Evolutionary conservation across 192 early-diverging fungal species (phyloP).

Genomic region (Entomortierella lignicola): DNA sequence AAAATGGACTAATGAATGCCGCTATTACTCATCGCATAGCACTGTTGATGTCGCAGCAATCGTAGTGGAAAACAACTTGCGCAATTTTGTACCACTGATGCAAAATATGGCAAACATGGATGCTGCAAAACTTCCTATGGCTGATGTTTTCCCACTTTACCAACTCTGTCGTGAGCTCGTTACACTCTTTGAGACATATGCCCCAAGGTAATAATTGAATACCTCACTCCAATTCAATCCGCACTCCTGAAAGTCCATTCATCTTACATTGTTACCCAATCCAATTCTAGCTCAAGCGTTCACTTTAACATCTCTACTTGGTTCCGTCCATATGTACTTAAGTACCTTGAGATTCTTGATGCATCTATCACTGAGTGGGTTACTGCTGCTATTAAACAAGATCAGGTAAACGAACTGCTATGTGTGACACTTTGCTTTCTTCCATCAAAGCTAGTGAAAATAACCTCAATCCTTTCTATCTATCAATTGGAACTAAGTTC

Average conservation of each 20-base stretch:
- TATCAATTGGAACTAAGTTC: constrained; percentile 52
- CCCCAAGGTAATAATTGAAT: constrained; percentile 59
- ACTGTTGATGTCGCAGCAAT: constrained; percentile 55
- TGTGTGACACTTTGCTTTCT: neutral
- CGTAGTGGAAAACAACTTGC: constrained; percentile 62
- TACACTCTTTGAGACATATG: constrained; percentile 59
- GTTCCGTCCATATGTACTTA: constrained; percentile 77
- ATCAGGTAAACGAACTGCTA: constrained; percentile 59
- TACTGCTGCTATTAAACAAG: constrained; percentile 69
- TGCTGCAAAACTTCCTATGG: constrained; percentile 57
- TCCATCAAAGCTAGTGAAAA: neutral
- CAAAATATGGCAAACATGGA: constrained; percentile 65
- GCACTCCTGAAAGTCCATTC: neutral
- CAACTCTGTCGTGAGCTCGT: constrained; percentile 61
- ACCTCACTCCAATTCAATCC: too few relatives aligned
- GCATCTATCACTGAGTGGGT: constrained; percentile 79
- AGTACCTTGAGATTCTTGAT: constrained; percentile 73
- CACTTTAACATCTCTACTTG: constrained; percentile 77
- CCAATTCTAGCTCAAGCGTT: constrained; percentile 31
- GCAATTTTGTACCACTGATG: constrained; percentile 65
- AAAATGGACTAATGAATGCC: neutral
- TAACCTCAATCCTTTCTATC: neutral
- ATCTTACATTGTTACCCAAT: neutral
- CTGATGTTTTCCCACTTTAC: constrained; percentile 67
- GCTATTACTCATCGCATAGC: neutral